Evolutionary conservation across 106 monocot genomes (phyloP), one percentile per base, ranked within the genome.

Genomic region (Dioscorea alata): DNA sequence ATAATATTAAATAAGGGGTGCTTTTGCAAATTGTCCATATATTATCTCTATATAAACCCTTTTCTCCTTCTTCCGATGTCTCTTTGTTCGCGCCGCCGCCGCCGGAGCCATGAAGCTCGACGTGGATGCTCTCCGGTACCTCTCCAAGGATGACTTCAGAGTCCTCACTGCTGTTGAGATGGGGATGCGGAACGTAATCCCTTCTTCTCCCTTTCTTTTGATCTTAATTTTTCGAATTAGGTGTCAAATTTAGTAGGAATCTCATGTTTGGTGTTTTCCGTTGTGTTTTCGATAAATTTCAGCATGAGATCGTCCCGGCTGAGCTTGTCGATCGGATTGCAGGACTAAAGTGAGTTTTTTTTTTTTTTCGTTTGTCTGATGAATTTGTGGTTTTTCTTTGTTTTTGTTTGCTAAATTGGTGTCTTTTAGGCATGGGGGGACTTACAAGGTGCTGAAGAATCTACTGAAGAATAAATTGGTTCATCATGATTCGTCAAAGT

Each of bases 151-250:
- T 16, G 99, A 99, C 57, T 99, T 99, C 60, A 78, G 87, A 65
- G 99, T 99, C 23, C 86, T 99, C 57, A 90, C 85, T 21, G 89
- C 93, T 34, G 99, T 93, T 10, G 99, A 99, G 85, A 88, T 99
- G 99, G 99, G 99, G 31, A 99, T 99, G 99, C 67, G 90, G 25
- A 93, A 99, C 71, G 99, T 99, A 13, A 9, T 49, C 22, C n/a
- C n/a, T 56, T 65, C 23, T 31, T n/a, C 42, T 42, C 5, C 9
- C 42, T 42, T 42, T 42, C 42, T 42, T 42, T 42, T 42, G 42
- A 42, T 42, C 42, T 5, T 42, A 42, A 42, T 42, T 42, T 2
- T 42, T 6, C 42, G 9, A 42, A 42, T 10, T 42, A 8, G 28
- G 28, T 28, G 28, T 28, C 28, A 28, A 0, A 3, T 42, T 42